Conservation (phyloP, 1,284 basidiomycete species). For the Psilocybe mexicana region DNA sequence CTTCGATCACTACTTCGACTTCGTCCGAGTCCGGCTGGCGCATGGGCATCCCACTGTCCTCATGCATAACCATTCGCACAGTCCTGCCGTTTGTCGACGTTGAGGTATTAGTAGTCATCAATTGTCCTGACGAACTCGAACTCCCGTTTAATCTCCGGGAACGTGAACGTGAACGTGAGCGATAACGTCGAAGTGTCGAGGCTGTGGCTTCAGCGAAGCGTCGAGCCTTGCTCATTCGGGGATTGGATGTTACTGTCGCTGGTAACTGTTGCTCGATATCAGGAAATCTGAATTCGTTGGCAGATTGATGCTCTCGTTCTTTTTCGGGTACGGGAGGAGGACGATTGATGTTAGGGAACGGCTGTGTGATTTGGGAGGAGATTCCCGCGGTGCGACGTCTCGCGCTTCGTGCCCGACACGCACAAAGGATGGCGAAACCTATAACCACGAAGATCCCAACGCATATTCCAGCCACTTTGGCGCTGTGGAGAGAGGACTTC, state of each 20-base stretch:
- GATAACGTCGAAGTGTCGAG: neutral
- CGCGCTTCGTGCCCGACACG: neutral
- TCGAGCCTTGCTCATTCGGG: neutral
- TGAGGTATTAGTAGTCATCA: neutral
- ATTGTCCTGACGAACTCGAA: neutral
- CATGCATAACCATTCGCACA: neutral
- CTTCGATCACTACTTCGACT: neutral
- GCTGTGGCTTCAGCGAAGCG: neutral
- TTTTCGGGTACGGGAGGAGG: neutral
- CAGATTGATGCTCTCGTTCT: neutral
- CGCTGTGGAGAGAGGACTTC: no score
- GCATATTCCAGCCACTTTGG: no score
- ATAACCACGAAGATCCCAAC: no score
- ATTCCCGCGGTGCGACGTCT: neutral
- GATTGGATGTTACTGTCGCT: neutral
- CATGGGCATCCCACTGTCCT: neutral
- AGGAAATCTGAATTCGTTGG: neutral
- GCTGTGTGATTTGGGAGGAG: neutral
- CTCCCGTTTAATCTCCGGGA: no score
- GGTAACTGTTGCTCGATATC: neutral
- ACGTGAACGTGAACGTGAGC: neutral
- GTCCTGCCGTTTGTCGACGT: neutral
- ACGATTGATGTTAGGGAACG: neutral
- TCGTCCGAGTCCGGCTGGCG: neutral
- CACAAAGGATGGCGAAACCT: neutral